Base-by-base conservation (phyloP, 257 asterid species). In the Solanum corneliomulleri region DNA sequence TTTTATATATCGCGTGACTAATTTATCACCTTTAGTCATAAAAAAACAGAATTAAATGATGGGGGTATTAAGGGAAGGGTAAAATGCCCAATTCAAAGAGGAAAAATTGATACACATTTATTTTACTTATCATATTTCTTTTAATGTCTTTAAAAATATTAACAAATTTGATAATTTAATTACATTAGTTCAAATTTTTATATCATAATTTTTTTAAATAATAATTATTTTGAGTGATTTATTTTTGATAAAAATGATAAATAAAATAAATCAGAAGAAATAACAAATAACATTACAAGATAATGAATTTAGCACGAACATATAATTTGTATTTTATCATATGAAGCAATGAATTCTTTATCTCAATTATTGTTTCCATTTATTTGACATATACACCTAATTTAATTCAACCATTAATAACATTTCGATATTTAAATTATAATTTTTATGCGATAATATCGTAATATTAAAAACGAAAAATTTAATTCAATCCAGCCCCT, bases 311-410 rank as follows among this genome's bases (percentile, higher is more conserved):
- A 71, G 29, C 64, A n/a, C 64, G 41, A 49, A 49, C 60, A 16
- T 49, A 6, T 49, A 49, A 49, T 49, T 49, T 49, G 60, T 6
- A 49, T 15, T 5, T 49, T 2, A 49, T 49, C 60, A 16, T 16
- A 49, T 16, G 21, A 49, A 49, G 23, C 60, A 49, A 16, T 49
- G 60, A 49, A 20, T 89, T 92, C 94, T 93, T 91, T 89, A 91
- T 94, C 93, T 90, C 97, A 93, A 93, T 94, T 91, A 91, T 97
- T 93, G 74, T 92, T 27, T 90, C 93, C 96, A 94, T 96, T 96
- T 93, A 94, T 92, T 92, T 92, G 93, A 80, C 89, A 7, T 7
- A 49, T 14, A 5, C 3, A 2, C n/a, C 33, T 70, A 66, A 66
- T 66, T 66, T 29, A 29, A 29, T 1, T 66, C 10, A 2, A 66